Conservation (phyloP, 306 rosid genomes). For the Prunus mira region DNA sequence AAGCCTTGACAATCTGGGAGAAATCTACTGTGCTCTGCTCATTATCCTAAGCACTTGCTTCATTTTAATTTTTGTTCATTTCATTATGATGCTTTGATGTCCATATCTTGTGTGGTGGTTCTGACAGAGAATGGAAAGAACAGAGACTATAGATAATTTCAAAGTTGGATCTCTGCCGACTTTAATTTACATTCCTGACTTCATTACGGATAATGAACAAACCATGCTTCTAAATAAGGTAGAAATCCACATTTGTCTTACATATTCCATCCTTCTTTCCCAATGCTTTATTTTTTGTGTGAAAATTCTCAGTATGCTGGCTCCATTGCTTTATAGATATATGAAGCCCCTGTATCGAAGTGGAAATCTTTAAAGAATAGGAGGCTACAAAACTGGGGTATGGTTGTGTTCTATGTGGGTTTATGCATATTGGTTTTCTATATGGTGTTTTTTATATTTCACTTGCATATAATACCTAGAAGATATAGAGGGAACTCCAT, state of each 20-base stretch:
- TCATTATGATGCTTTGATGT: not conserved
- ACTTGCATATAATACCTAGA: not conserved
- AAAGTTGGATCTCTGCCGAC: slow-evolving; percentile 70
- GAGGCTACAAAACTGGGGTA: slow-evolving; percentile 96
- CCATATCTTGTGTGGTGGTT: not conserved
- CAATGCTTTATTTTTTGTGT: not conserved
- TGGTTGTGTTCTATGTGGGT: not conserved
- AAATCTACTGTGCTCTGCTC: not conserved
- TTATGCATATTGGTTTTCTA: not conserved
- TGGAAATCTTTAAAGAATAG: slow-evolving; percentile 85
- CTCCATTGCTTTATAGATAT: slow-evolving; percentile 43
- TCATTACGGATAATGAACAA: slow-evolving; percentile 46
- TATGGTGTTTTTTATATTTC: not conserved
- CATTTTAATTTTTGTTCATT: not conserved
- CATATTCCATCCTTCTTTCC: not conserved
- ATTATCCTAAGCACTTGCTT: not conserved
- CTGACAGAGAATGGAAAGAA: slow-evolving; percentile 42
- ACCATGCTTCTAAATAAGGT: slow-evolving; percentile 59
- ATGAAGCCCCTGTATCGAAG: slow-evolving; percentile 63
- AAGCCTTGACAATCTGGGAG: not conserved
- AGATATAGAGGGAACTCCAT: not conserved
- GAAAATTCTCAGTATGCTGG: not conserved
- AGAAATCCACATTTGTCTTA: not conserved
- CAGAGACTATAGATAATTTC: slow-evolving; percentile 27
- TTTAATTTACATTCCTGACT: slow-evolving; percentile 61